phyloP scores from a whole-genome alignment of 2,329 filamentous ascomycete species.

The Aspergillus sp. region DNA sequence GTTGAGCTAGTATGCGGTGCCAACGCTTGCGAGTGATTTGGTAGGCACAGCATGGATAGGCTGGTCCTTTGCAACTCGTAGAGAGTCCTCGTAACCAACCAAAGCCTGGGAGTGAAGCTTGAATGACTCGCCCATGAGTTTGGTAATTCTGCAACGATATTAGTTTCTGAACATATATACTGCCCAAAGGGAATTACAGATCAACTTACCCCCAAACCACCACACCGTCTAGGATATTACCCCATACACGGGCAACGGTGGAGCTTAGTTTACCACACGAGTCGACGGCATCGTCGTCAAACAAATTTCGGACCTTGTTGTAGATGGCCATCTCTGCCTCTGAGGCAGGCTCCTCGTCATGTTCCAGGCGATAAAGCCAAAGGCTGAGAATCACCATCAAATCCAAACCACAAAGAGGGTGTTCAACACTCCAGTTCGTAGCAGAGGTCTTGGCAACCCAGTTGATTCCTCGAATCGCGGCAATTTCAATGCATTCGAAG shows the following conservation, averaged over 20 bases:
- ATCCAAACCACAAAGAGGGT: constrained; percentile 93
- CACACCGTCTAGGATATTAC: constrained; percentile 96
- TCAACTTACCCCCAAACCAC: constrained; percentile 95
- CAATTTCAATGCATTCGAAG: constrained; percentile 96
- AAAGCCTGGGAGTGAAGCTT: constrained; percentile 94
- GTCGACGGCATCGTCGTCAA: constrained; percentile 86
- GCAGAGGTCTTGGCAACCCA: constrained; percentile 98
- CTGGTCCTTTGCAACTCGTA: constrained; percentile 41
- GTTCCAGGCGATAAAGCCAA: constrained; percentile 98
- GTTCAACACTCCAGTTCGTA: constrained; percentile 98
- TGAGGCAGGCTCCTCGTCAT: constrained; percentile 79
- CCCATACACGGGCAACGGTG: constrained; percentile 94
- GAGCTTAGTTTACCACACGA: constrained; percentile 85
- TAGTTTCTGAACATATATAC: constrained; percentile 37
- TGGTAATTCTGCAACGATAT: constrained; percentile 51
- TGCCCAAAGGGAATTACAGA: constrained; percentile 7
- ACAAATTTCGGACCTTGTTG: constrained; percentile 74
- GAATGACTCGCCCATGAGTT: constrained; percentile 97
- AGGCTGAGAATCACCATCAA: constrained; percentile 96
- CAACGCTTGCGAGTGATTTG: constrained; percentile 45
- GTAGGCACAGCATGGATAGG: constrained; percentile 44
- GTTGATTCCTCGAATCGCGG: constrained; percentile 87
- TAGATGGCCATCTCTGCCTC: constrained; percentile 45
- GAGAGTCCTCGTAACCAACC: constrained; percentile 80
- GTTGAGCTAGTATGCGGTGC: constrained; percentile 40